These are phyloP conservation scores for Silybum marianum DNA, from an alignment of 129 eudicot genomes.

Conservation along the genomic window DNA sequence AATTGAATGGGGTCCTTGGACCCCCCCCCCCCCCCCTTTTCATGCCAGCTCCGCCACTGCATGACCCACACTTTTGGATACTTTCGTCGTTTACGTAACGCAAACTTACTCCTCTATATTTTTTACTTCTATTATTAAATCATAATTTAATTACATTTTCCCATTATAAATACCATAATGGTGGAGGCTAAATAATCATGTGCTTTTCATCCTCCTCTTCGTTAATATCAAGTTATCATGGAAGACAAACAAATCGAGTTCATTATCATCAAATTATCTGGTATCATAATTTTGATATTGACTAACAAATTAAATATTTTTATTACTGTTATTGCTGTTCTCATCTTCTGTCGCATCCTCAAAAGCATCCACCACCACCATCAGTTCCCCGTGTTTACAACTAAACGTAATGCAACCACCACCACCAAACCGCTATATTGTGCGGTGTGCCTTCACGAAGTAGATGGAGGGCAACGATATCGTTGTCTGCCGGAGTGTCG, in stretches of 20 bases:
- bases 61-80: background rate
- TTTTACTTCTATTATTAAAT: background rate
- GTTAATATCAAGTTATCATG: slow-evolving; percentile 11
- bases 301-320: slow-evolving; percentile 23
- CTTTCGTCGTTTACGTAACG: slow-evolving; percentile 9
- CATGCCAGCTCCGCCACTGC: too few relatives aligned
- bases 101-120: background rate
- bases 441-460: slow-evolving; percentile 45
- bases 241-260: slow-evolving; percentile 14
- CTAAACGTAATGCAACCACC: slow-evolving; percentile 1
- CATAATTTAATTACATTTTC: background rate
- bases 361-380: slow-evolving; percentile 27
- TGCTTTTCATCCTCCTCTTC: background rate
- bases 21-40: too few relatives aligned
- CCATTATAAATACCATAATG: background rate
- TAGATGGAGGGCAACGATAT: slow-evolving; percentile 39
- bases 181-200: background rate
- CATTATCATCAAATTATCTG: slow-evolving; percentile 19
- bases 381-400: slow-evolving; percentile 32
- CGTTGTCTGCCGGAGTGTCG: slow-evolving; percentile 32
- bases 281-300: background rate
- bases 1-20: too few relatives aligned
- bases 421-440: slow-evolving; percentile 24
- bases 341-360: slow-evolving; percentile 29
- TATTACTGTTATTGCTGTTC: slow-evolving; percentile 13